Conservation (phyloP, 805 yeast genomes). For the Saturnispora hagleri region DNA sequence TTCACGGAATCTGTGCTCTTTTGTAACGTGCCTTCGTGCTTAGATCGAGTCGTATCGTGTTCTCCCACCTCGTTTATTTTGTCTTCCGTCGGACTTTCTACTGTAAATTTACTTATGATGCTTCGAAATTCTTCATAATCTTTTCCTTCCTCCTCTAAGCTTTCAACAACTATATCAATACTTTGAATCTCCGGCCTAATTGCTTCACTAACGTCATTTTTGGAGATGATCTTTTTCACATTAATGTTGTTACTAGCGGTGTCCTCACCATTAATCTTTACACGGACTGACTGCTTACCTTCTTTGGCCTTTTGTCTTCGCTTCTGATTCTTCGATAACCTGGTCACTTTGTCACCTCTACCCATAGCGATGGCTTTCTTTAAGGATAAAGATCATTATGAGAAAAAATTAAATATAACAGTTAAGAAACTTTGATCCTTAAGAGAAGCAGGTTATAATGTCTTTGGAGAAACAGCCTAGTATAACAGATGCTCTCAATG, state of each 20-base stretch:
- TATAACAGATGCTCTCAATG: neutral
- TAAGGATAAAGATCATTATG: neutral
- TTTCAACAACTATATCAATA: neutral
- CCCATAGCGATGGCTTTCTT: neutral
- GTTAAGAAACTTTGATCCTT: neutral
- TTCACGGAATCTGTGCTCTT: neutral
- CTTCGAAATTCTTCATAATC: neutral
- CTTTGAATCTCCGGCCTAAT: neutral
- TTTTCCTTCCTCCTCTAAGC: neutral
- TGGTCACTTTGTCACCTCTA: neutral
- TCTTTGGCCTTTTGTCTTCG: constrained; percentile 3
- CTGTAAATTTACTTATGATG: neutral
- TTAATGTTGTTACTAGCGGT: neutral
- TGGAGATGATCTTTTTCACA: neutral
- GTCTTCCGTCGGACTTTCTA: neutral
- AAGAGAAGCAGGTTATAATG: neutral
- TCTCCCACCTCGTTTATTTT: neutral
- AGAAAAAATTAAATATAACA: neutral
- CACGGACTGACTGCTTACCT: neutral
- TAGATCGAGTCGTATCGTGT: neutral
- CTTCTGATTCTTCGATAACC: constrained; percentile 3
- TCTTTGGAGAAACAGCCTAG: neutral
- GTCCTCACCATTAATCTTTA: neutral
- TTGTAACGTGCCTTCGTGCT: neutral
- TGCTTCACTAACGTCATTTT: neutral